Conservation (phyloP, 352 stramenopile species). For the Pythium folliculosum region DNA sequence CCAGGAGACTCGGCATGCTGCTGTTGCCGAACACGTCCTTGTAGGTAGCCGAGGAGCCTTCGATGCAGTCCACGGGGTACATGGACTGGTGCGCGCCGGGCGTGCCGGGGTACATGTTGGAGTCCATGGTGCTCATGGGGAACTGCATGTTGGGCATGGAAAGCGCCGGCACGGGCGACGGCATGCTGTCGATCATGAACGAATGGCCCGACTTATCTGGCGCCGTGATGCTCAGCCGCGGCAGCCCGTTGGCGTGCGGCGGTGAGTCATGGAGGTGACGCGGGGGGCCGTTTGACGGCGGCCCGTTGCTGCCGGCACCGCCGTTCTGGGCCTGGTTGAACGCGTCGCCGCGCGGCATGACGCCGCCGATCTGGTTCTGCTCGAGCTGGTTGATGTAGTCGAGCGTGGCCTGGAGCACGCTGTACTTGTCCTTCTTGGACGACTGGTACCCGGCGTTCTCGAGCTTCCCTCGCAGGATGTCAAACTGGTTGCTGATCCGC, state of each 20-base stretch:
- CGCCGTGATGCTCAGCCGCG: slow-evolving; percentile 55
- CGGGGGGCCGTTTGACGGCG: slow-evolving; percentile 10
- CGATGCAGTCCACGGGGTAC: slow-evolving; percentile 44
- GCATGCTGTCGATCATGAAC: slow-evolving; percentile 82
- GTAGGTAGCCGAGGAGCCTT: slow-evolving; percentile 72
- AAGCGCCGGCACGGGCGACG: slow-evolving; percentile 66
- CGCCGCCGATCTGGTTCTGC: slow-evolving; percentile 43
- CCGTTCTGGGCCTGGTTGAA: slow-evolving; percentile 8
- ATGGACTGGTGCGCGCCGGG: slow-evolving; percentile 27
- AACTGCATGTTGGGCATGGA: slow-evolving; percentile 72
- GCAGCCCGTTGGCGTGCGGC: slow-evolving; percentile 28
- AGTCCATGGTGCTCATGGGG: slow-evolving; percentile 61
- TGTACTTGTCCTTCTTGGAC: slow-evolving; percentile 88
- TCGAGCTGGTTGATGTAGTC: slow-evolving; percentile 83
- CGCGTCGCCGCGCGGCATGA: slow-evolving; percentile 15
- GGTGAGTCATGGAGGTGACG: slow-evolving; percentile 17
- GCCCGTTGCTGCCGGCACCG: background rate
- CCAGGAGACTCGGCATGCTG: slow-evolving; percentile 77
- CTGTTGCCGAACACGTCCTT: slow-evolving; percentile 72
- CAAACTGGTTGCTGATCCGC: slow-evolving; percentile 84
- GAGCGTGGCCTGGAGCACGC: slow-evolving; percentile 78
- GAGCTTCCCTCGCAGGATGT: slow-evolving; percentile 77
- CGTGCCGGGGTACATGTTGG: slow-evolving; percentile 30
- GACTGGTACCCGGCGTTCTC: slow-evolving; percentile 69
- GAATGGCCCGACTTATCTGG: slow-evolving; percentile 46